Evolutionary conservation across 805 yeast species (phyloP).

Genomic region (Candida suzukii): DNA sequence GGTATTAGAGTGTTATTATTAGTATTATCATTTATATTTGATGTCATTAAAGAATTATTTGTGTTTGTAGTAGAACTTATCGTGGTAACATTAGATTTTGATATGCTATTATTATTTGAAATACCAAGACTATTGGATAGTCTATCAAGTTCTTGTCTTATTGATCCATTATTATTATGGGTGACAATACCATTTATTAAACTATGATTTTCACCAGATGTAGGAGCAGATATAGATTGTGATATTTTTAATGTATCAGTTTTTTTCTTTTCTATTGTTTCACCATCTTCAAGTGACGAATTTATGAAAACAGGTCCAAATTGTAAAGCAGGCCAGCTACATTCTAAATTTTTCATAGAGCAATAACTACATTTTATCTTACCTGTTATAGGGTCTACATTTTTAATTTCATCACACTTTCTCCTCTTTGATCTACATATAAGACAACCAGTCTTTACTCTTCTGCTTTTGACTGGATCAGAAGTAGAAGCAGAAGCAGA

Average conservation of each 20-base stretch:
- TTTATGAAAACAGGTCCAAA: constrained; percentile 7
- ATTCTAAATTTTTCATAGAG: constrained; percentile 2
- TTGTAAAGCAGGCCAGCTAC: constrained; percentile 6
- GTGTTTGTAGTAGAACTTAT: background rate
- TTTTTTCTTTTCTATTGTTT: constrained; percentile 2
- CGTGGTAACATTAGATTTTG: background rate
- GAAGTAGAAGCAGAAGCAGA: too few relatives aligned
- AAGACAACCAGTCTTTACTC: constrained; percentile 8
- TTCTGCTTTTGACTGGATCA: background rate
- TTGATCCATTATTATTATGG: too few relatives aligned
- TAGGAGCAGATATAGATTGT: background rate
- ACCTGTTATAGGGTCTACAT: constrained; percentile 3
- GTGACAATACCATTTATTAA: too few relatives aligned
- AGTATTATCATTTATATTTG: too few relatives aligned
- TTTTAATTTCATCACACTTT: constrained; percentile 9
- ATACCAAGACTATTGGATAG: too few relatives aligned
- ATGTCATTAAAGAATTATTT: too few relatives aligned
- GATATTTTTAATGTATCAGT: background rate
- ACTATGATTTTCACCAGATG: background rate
- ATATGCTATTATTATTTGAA: too few relatives aligned
- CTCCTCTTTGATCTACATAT: constrained; percentile 6
- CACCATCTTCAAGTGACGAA: constrained; percentile 5
- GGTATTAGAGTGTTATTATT: too few relatives aligned
- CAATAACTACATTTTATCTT: constrained; percentile 7
- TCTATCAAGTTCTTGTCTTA: too few relatives aligned